Evolutionary conservation across 2,329 filamentous ascomycete species (phyloP), one percentile per base, ranked within the genome.

Genomic region (Fusarium sp.): DNA sequence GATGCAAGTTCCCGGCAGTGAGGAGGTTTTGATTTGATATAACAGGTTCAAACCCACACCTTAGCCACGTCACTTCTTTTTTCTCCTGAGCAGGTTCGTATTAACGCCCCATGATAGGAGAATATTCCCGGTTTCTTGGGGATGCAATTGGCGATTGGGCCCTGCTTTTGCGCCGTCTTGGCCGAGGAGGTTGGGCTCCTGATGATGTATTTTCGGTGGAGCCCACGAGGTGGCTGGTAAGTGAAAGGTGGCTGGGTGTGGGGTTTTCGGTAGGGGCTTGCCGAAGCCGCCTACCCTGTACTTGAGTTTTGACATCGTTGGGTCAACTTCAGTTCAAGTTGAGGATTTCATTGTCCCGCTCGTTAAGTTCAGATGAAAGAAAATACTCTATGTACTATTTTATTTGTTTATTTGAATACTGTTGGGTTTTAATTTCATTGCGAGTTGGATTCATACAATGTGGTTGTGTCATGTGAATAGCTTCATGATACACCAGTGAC

Each of bases 31-130:
- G 42, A 46, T 46, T 46, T 46, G 38, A 58, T 65, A 60, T 65
- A 62, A 56, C 58, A 29, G 49, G 29, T 13, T 25, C 27, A 6
- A 49, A 6, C 14, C 42, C 16, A 18, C 27, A 16, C 18, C 23
- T n/a, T 49, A 61, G 61, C 44, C 68, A 70, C 64, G 67, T 66
- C 65, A 69, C 66, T 27, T 42, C 8, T n/a, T 42, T 13, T n/a
- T 16, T 16, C 34, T 36, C 31, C 20, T 23, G 18, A 20, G 40
- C 40, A 40, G 20, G 42, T 49, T 54, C 50, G 50, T 54, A 36
- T 54, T 23, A 9, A 14, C 11, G 13, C 42, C 23, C 44, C 44
- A 49, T 49, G 44, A 49, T 49, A 49, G 44, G 44, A 27, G 44
- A 33, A 33, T 10, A 54, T 54, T 44, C 42, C 50, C 31, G 50